Conservation (phyloP, 2,329 filamentous ascomycete species). For the Tolypocladium endophyticum region DNA sequence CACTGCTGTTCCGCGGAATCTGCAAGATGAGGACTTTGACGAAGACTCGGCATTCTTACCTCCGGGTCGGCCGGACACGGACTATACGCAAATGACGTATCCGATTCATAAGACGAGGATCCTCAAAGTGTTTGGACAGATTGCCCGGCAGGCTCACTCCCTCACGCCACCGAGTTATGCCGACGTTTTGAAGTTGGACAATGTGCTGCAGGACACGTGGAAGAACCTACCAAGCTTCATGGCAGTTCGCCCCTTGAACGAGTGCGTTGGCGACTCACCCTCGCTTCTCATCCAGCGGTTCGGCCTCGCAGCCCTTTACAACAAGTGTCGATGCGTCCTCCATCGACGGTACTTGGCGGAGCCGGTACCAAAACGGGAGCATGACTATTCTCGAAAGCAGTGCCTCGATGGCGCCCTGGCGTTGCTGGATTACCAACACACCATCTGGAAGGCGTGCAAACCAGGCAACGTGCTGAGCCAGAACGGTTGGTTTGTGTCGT, state of each 20-base stretch:
- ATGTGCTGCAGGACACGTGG: constrained; percentile 33
- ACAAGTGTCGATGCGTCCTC: constrained; percentile 45
- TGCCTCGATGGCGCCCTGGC: constrained; percentile 39
- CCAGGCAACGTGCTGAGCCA: constrained; percentile 42
- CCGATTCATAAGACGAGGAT: constrained; percentile 40
- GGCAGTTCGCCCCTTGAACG: constrained; percentile 34
- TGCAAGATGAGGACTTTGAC: constrained; percentile 56
- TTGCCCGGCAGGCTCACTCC: constrained; percentile 38
- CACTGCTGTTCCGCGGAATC: constrained; percentile 48
- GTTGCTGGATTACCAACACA: constrained; percentile 36
- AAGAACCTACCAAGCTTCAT: constrained; percentile 35
- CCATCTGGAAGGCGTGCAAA: constrained; percentile 35
- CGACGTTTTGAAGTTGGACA: constrained; percentile 39
- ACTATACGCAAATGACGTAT: constrained; percentile 50
- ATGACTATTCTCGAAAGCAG: constrained; percentile 39
- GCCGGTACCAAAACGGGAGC: constrained; percentile 27
- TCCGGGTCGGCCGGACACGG: constrained; percentile 40
- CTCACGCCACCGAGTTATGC: constrained; percentile 35
- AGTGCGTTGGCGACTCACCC: constrained; percentile 37
- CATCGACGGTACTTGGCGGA: constrained; percentile 43
- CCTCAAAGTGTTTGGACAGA: constrained; percentile 35
- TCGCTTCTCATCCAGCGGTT: constrained; percentile 40
- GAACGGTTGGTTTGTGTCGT: constrained; percentile 46
- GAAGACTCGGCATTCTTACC: constrained; percentile 45
- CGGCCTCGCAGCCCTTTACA: constrained; percentile 39